These are phyloP conservation scores for Solanum okadae DNA, from an alignment of 257 asterid species.

Conservation along the genomic window DNA sequence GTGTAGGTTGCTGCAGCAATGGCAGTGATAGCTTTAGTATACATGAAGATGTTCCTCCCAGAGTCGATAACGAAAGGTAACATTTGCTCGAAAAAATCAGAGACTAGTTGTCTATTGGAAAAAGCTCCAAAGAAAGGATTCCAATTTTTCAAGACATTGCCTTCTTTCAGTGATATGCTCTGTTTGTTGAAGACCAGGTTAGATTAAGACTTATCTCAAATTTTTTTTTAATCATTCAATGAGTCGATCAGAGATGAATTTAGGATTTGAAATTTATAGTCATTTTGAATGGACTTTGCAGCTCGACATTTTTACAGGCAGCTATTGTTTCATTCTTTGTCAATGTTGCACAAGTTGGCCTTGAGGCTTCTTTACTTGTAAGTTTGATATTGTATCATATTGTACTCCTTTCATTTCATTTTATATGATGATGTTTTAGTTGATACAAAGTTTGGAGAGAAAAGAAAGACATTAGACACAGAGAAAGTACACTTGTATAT, in stretches of 20 bases:
- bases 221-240: not conserved
- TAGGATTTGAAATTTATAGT: not conserved
- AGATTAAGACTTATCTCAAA: not conserved
- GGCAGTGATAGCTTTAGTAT: conserved; percentile 45
- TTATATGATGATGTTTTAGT: not conserved
- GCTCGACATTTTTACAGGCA: conserved; percentile 74
- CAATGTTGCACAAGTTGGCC: conserved; percentile 75
- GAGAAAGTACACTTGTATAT: not conserved
- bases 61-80: conserved; percentile 33
- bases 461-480: not conserved
- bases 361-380: conserved; percentile 59
- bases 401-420: not conserved
- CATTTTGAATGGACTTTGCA: conserved; percentile 13
- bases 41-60: conserved; percentile 69
- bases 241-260: not conserved
- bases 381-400: not conserved
- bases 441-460: not conserved
- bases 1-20: conserved; percentile 70
- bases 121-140: conserved; percentile 41
- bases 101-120: conserved; percentile 49
- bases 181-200: conserved; percentile 68
- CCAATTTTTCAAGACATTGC: conserved; percentile 38
- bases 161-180: conserved; percentile 50
- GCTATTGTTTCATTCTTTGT: conserved; percentile 63
- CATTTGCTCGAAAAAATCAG: conserved; percentile 17